Conservation (phyloP, 78 protist species). For the Corallochytrium limacisporum region DNA sequence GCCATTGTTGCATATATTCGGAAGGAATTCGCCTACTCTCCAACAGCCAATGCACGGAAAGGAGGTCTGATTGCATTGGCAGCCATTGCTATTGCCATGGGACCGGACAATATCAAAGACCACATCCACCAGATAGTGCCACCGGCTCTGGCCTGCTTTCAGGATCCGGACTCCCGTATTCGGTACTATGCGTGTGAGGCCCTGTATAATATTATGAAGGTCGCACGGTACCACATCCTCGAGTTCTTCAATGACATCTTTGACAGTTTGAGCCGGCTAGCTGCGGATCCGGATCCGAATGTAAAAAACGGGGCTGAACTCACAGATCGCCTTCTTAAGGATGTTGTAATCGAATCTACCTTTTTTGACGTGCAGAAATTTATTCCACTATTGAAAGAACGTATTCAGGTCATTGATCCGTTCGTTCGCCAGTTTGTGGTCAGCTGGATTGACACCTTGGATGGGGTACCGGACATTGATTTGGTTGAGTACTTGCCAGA, state of each 20-base stretch:
- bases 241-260: slow-evolving; percentile 68
- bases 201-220: slow-evolving; percentile 83
- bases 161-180: slow-evolving; percentile 13
- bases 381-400: slow-evolving; percentile 51
- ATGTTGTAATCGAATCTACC: neutral
- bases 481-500: slow-evolving; percentile 51
- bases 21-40: slow-evolving; percentile 1
- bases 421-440: slow-evolving; percentile 42
- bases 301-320: slow-evolving; percentile 74
- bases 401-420: slow-evolving; percentile 25
- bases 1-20: neutral
- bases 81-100: slow-evolving; percentile 75
- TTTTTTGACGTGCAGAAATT: slow-evolving; percentile 46
- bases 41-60: slow-evolving; percentile 41
- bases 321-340: slow-evolving; percentile 71
- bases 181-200: slow-evolving; percentile 93
- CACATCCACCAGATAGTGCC: slow-evolving; percentile 51
- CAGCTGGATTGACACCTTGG: slow-evolving; percentile 5
- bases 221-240: slow-evolving; percentile 46
- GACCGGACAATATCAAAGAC: neutral
- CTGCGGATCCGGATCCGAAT: slow-evolving; percentile 70
- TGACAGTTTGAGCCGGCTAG: slow-evolving; percentile 65
- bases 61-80: slow-evolving; percentile 89
- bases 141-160: slow-evolving; percentile 48
- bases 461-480: slow-evolving; percentile 19